phyloP scores from a whole-genome alignment of 305 asterid genomes.

The Fraxinus nigra region DNA sequence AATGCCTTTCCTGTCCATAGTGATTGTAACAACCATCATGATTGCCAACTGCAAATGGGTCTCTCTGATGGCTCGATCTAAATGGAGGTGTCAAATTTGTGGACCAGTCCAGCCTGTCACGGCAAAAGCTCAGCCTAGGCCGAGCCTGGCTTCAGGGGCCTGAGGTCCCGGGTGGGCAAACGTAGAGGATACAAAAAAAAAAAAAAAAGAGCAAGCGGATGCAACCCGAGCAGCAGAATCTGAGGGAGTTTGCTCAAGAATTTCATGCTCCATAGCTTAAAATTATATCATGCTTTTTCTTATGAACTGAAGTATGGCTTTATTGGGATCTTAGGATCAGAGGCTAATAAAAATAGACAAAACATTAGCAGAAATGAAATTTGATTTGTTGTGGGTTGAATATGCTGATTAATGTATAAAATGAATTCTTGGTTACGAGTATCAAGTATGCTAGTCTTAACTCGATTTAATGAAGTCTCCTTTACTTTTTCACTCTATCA shows the following conservation, averaged over 20 bases:
- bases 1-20: background rate
- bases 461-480: background rate
- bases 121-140: background rate
- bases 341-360: background rate
- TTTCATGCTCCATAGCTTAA: background rate
- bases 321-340: background rate
- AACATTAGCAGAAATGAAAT: background rate
- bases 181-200: background rate
- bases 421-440: background rate
- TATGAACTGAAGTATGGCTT: background rate
- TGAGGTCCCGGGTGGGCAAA: background rate
- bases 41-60: background rate
- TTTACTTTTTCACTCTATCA: background rate
- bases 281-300: background rate
- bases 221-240: constrained; percentile 23
- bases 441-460: background rate
- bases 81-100: background rate
- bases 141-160: background rate
- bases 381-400: background rate
- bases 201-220: background rate
- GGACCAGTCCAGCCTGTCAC: background rate
- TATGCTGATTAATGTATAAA: background rate
- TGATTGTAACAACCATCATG: background rate
- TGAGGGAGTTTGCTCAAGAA: constrained; percentile 35
- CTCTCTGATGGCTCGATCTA: background rate